phyloP scores from a whole-genome alignment of 805 yeast genomes.

The Ogataea haglerorum region DNA sequence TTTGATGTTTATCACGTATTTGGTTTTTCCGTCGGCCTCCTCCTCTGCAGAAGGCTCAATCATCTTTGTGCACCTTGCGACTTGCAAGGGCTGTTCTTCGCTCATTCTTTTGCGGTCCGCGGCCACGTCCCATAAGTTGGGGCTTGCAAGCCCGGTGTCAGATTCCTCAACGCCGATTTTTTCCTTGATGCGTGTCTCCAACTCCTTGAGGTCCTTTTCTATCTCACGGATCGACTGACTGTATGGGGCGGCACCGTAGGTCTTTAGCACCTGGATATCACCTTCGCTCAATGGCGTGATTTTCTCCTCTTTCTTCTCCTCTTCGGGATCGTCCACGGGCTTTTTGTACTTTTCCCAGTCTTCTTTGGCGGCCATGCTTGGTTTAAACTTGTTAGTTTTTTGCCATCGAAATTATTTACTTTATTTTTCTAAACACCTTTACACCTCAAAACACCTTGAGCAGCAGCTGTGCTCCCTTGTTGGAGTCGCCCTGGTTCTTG shows the following conservation, averaged over 20 bases:
- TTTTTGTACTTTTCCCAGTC: constrained; percentile 98
- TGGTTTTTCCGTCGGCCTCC: constrained; percentile 69
- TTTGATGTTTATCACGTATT: constrained; percentile 93
- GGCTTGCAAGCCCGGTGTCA: constrained; percentile 97
- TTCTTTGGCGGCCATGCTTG: constrained; percentile 86
- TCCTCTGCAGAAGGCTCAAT: constrained; percentile 56
- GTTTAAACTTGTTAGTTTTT: constrained; percentile 8
- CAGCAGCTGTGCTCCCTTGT: constrained; percentile 64
- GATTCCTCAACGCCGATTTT: constrained; percentile 92
- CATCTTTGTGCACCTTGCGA: constrained; percentile 97
- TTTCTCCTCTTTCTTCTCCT: constrained; percentile 59
- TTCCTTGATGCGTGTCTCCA: constrained; percentile 87
- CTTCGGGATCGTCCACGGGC: constrained; percentile 64
- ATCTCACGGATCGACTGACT: constrained; percentile 74
- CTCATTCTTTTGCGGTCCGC: constrained; percentile 93
- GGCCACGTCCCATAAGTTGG: constrained; percentile 95
- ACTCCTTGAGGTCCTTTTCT: constrained; percentile 80
- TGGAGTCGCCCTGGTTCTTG: constrained; percentile 38
- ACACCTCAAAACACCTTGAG: constrained; percentile 32
- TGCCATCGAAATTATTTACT: constrained; percentile 18
- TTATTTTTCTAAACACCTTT: constrained; percentile 5
- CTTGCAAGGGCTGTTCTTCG: constrained; percentile 95
- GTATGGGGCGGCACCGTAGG: constrained; percentile 98
- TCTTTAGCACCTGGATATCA: constrained; percentile 94
- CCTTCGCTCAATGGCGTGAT: constrained; percentile 89